Conservation (phyloP, 495 filamentous ascomycete species). For the Talaromyces proteolyticus region DNA sequence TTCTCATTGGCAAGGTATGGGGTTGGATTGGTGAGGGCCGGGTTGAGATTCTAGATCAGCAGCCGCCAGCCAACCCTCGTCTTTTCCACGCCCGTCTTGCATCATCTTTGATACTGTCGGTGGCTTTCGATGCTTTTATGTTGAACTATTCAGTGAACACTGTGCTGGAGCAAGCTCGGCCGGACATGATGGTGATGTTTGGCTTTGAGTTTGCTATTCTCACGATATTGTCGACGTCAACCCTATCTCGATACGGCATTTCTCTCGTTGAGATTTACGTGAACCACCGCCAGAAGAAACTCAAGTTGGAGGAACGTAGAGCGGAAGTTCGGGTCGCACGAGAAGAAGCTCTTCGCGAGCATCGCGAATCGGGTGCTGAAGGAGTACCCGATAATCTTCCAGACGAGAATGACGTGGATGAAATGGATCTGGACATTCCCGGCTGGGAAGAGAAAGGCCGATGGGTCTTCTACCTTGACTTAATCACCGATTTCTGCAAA, state of each 20-base stretch:
- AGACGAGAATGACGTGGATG: constrained; percentile 74
- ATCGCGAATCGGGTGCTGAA: constrained; percentile 26
- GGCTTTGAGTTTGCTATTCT: constrained; percentile 94
- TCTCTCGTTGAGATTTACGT: constrained; percentile 75
- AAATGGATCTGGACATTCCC: constrained; percentile 87
- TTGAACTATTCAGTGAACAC: constrained; percentile 73
- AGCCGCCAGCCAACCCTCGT: constrained; percentile 83
- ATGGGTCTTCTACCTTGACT: constrained; percentile 85
- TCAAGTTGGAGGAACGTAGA: constrained; percentile 58
- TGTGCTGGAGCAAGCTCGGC: constrained; percentile 77
- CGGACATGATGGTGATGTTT: constrained; percentile 99
- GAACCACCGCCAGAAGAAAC: constrained; percentile 60
- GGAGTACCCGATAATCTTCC: constrained; percentile 38
- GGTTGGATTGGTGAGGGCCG: constrained; percentile 95
- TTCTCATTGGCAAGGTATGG: constrained; percentile 95
- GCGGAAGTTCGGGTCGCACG: constrained; percentile 59
- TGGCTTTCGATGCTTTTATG: constrained; percentile 70
- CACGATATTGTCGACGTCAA: constrained; percentile 72
- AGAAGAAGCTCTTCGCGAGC: constrained; percentile 41
- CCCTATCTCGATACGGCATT: constrained; percentile 67
- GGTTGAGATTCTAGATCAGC: constrained; percentile 91
- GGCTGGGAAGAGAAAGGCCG: constrained; percentile 97
- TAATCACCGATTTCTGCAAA: constrained; percentile 87
- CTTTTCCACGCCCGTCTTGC: constrained; percentile 84
- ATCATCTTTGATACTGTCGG: constrained; percentile 68